phyloP scores from a whole-genome alignment of 257 asterid genomes.

The Ophiorrhiza pumila region DNA sequence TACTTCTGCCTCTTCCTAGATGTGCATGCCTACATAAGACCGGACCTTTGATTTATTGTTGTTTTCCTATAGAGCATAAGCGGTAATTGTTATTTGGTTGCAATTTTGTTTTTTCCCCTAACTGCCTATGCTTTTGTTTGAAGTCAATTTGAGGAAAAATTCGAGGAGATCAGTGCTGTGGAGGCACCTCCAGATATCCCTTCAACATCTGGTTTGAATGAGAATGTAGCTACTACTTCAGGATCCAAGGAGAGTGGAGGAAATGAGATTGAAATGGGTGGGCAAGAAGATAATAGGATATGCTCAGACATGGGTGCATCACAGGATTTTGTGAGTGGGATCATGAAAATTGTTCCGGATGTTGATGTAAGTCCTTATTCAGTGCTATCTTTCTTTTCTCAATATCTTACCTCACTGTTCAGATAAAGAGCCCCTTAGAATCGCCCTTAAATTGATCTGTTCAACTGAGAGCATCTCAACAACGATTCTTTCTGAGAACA shows the following conservation, averaged over 20 bases:
- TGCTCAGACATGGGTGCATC: conserved; percentile 60
- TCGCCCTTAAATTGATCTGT: neutral
- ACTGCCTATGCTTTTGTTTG: neutral
- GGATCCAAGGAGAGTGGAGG: conserved; percentile 39
- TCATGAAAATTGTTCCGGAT: conserved; percentile 81
- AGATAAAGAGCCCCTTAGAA: neutral
- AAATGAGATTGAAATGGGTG: conserved; percentile 39
- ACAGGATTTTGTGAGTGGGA: conserved; percentile 69
- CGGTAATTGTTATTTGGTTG: neutral
- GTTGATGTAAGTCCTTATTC: conserved; percentile 68
- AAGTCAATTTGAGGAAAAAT: conserved; percentile 80
- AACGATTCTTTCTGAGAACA: neutral
- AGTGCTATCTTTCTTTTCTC: neutral
- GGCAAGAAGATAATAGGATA: conserved; percentile 46
- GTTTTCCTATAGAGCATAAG: neutral
- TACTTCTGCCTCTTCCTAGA: neutral
- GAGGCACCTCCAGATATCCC: conserved; percentile 53
- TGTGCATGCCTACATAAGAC: neutral
- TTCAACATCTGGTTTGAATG: conserved; percentile 48
- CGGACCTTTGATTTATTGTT: neutral
- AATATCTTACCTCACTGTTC: neutral
- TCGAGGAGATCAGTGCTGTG: conserved; percentile 56
- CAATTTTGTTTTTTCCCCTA: neutral
- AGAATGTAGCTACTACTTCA: conserved; percentile 36
- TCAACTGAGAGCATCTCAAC: conserved; percentile 1